phyloP scores from a whole-genome alignment of 73 alveolate species.

The Breviolum minutum region DNA sequence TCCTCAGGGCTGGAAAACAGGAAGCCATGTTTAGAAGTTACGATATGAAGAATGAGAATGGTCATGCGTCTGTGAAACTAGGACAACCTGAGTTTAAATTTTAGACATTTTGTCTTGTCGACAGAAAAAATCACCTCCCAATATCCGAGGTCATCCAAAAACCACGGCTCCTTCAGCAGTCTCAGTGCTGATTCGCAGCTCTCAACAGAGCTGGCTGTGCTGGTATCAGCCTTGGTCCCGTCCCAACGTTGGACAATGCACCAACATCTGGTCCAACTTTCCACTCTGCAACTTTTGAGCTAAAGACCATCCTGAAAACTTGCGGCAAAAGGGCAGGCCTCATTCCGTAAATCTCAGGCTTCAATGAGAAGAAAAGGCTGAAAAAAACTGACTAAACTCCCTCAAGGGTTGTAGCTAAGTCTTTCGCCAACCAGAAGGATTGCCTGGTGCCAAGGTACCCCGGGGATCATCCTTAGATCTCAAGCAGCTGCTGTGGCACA shows the following conservation, averaged over 20 bases:
- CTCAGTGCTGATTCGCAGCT: constrained; percentile 95
- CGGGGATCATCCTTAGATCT: constrained; percentile 59
- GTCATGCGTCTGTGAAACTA: not conserved
- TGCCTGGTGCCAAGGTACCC: constrained; percentile 77
- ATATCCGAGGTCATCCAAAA: no score
- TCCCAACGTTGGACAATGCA: not conserved
- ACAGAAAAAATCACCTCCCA: not conserved
- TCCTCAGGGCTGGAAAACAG: constrained; percentile 18
- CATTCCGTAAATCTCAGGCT: not conserved
- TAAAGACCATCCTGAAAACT: constrained; percentile 81
- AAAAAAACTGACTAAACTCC: not conserved
- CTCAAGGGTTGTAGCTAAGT: not conserved
- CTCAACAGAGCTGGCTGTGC: constrained; percentile 78
- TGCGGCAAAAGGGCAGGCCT: constrained; percentile 91
- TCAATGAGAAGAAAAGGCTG: not conserved
- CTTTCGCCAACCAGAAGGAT: constrained; percentile 71
- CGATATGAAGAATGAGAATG: not conserved
- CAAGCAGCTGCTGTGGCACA: not conserved
- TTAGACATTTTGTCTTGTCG: not conserved
- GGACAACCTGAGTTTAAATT: not conserved
- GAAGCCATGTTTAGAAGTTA: no score
- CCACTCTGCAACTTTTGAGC: not conserved
- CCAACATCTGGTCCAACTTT: not conserved
- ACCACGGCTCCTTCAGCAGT: constrained; percentile 36
- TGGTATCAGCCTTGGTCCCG: constrained; percentile 54